Conservation (phyloP, 1,284 basidiomycete species). For the Psilocybe mexicana region DNA sequence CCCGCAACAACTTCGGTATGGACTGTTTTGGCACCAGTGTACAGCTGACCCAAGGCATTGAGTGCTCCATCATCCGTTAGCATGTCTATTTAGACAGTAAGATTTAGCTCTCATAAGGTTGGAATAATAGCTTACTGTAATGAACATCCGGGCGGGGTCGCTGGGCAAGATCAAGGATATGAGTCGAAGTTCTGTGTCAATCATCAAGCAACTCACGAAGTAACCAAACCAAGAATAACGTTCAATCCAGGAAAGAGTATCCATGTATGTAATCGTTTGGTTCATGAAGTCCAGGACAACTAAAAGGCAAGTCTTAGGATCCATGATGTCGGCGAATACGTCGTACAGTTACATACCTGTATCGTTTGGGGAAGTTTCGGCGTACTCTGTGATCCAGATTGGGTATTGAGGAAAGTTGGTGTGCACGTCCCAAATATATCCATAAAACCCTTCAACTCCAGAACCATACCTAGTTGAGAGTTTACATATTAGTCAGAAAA, state of each 20-base stretch:
- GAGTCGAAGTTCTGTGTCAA: neutral
- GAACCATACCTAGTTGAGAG: constrained; percentile 49
- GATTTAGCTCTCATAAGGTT: neutral
- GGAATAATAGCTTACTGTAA: constrained; percentile 36
- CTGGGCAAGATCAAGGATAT: constrained; percentile 23
- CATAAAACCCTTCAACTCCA: constrained; percentile 48
- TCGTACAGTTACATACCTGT: constrained; percentile 29
- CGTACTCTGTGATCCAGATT: constrained; percentile 66
- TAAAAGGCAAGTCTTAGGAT: constrained; percentile 10
- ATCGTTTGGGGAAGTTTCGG: constrained; percentile 41
- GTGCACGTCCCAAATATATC: constrained; percentile 52
- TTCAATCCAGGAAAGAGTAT: constrained; percentile 44
- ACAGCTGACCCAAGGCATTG: constrained; percentile 42
- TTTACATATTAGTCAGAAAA: neutral
- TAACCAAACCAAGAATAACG: constrained; percentile 50
- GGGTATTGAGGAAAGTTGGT: constrained; percentile 43
- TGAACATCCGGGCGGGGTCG: constrained; percentile 37
- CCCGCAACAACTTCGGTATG: constrained; percentile 34
- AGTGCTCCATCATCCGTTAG: constrained; percentile 42
- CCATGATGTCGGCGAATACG: neutral
- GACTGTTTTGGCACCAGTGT: constrained; percentile 41
- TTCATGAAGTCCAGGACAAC: constrained; percentile 45
- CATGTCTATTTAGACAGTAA: constrained; percentile 33
- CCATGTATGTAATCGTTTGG: constrained; percentile 40
- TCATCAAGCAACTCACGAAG: constrained; percentile 38